Evolutionary conservation across 2,329 filamentous ascomycete genomes (phyloP), one percentile per base, ranked within the genome.

Genomic region (Stachybotrys chartarum): DNA sequence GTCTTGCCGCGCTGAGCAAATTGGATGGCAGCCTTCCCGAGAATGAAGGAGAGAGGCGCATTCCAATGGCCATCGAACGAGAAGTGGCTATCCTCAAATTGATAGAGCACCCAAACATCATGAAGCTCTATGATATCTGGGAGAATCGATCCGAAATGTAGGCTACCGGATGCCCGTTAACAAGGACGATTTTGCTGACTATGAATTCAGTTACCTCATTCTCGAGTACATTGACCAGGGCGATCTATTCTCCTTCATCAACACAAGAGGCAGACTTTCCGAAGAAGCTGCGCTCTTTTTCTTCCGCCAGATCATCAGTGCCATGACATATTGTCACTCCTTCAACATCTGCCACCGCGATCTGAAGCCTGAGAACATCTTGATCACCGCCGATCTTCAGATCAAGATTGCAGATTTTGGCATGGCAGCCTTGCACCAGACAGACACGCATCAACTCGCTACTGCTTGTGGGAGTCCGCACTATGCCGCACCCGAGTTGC

Each of bases 21-120:
- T 88, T 85, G 69, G 86, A 88, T 59, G 79, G 78, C 45, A 83
- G 71, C 54, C 74, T 77, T 54, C 82, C 78, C 30, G 78, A 78
- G 44, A 77, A 75, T 42, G 77, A 82, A 52, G 84, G 85, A 46
- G 79, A 87, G 56, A 82, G 85, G 61, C 81, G 83, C 54, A 91
- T 96, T 68, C 93, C 93, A 1, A 85, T 93, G 64, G 89, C 91
- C 1, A 88, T 99, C 58, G 93, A 97, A 72, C 83, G 94, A 54
- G 94, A 99, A 68, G 92, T 99, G 46, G 91, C 93, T 35, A 95
- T 99, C 63, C 91, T 99, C 82, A 97, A 97, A 74, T 81, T 97
- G 56, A 90, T 97, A 58, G 87, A 96, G 65, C 94, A 99, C 72
- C 90, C 88, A 6, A 94, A 97, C 69, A 93, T 97, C 64, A 92